These are phyloP conservation scores for Spongiforma sp. DNA, from an alignment of 1,284 basidiomycete genomes.

Conservation along the genomic window DNA sequence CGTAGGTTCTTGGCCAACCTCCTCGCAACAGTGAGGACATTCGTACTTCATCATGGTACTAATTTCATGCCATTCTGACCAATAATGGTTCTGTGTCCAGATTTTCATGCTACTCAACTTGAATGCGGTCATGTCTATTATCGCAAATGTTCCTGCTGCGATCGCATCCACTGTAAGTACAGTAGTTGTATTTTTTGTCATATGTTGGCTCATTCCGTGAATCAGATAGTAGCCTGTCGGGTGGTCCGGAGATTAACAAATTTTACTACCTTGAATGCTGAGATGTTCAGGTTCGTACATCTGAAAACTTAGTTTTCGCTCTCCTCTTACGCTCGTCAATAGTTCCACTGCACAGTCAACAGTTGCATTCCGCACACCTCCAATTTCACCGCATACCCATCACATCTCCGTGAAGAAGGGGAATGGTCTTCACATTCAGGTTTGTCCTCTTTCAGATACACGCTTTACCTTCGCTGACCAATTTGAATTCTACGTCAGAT, in stretches of 20 bases:
- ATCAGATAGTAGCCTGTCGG: constrained; percentile 72
- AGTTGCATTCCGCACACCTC: constrained; percentile 42
- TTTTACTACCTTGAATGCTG: constrained; percentile 55
- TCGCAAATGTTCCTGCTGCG: constrained; percentile 75
- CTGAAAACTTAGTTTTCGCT: constrained; percentile 1
- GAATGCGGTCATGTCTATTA: constrained; percentile 77
- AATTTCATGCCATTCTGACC: neutral
- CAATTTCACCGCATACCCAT: constrained; percentile 33
- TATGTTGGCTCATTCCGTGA: constrained; percentile 6
- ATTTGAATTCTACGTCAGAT: constrained; percentile 42
- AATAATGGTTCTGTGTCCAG: constrained; percentile 33
- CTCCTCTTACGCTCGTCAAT: constrained; percentile 5
- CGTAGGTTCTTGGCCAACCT: constrained; percentile 67
- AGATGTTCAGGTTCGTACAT: constrained; percentile 57
- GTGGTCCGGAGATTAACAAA: constrained; percentile 70
- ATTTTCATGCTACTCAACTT: constrained; percentile 74
- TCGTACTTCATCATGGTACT: neutral
- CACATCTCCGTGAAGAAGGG: constrained; percentile 42
- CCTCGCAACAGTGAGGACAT: constrained; percentile 58
- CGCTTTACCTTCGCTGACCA: neutral
- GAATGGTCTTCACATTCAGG: constrained; percentile 57
- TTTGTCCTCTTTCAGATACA: constrained; percentile 25
- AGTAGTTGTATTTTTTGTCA: rapidly evolving
- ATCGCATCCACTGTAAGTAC: constrained; percentile 65
- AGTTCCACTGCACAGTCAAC: constrained; percentile 43